Evolutionary conservation across 1,284 basidiomycete species (phyloP), one percentile per base, ranked within the genome.

Genomic region (Moesziomyces sp.): DNA sequence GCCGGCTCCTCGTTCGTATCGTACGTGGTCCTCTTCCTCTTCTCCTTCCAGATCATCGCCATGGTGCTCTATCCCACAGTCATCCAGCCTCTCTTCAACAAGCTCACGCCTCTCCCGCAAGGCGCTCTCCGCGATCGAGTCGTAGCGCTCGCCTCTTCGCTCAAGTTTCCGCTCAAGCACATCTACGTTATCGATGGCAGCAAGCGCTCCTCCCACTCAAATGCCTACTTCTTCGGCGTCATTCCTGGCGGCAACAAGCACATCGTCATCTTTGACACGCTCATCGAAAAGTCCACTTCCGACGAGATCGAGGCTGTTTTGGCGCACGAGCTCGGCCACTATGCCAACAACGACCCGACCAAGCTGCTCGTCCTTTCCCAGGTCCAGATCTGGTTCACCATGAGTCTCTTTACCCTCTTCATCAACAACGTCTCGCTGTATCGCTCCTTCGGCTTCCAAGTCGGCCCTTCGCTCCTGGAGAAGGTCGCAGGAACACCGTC

Each of bases 131-230:
- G 78, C 18, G 74, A 82, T 23, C 77, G 82, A 9, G 78, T 83
- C 19, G 70, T 76, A 0, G 76, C 78, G 21, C 74, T 83, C 1
- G 82, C 82, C 5, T 52, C 60, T 4, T 66, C 76, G 23, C 91
- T 99, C 81, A 89, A 91, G 61, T 99, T 99, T 88, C 96, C 96
- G 0, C 87, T 98, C 65, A 96, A 91, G 84, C 91, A 97, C 84
- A 86, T 99, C 64, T 98, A 97, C 85, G 93, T 97, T 83, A 97
- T 98, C 78, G 96, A 99, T 82, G 96, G 97, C 28, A 94, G 92
- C 59, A 97, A 96, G 86, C 90, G 96, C 56, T 93, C 91, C 83
- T 91, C 92, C 3, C 96, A 98, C 86, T 93, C 91, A 72, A 98
- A 97, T 76, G 94, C 95, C 48, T 87, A 80, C 82, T 86, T 85